A percentile compares a stretch with the other conserved stretches of the same genome.
phyloP scores from a whole-genome alignment of 2,329 filamentous ascomycete species.

The Claviceps fusiformis region DNA sequence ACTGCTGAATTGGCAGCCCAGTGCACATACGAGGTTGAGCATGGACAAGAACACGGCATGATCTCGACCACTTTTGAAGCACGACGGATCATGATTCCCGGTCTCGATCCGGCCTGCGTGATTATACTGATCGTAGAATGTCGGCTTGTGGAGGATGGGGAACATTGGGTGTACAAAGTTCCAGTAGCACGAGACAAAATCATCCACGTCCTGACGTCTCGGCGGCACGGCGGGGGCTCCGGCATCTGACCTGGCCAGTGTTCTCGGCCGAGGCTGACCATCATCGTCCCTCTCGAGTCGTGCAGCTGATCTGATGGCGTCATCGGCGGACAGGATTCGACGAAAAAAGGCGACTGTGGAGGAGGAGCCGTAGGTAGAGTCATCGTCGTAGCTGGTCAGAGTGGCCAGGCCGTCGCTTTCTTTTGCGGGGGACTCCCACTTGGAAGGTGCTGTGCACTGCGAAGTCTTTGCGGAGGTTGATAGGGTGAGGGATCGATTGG shows the following conservation, averaged over 20 bases:
- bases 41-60: slow-evolving; percentile 1
- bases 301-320: not conserved
- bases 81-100: not conserved
- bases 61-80: not conserved
- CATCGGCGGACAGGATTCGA: not conserved
- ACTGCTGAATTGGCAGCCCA: slow-evolving; percentile 3
- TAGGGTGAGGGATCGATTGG: not conserved
- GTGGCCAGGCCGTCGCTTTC: slow-evolving; percentile 4
- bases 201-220: not conserved
- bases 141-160: slow-evolving; percentile 1
- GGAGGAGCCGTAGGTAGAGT: slow-evolving; percentile 2
- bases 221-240: not conserved
- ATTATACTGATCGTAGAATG: not conserved
- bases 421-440: not conserved
- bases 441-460: not conserved
- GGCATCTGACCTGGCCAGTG: not conserved
- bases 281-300: not conserved
- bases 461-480: not conserved
- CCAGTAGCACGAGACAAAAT: slow-evolving; percentile 3
- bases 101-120: not conserved
- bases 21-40: slow-evolving; percentile 1
- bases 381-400: slow-evolving; percentile 2
- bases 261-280: not conserved
- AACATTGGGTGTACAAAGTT: slow-evolving; percentile 2
- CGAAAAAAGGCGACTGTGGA: slow-evolving; percentile 3